Percentiles rank a stretch among this genome's conserved stretches.
Evolutionary conservation across 495 filamentous ascomycete species (phyloP).

Genomic region (Astrothelium subdiscretum): DNA sequence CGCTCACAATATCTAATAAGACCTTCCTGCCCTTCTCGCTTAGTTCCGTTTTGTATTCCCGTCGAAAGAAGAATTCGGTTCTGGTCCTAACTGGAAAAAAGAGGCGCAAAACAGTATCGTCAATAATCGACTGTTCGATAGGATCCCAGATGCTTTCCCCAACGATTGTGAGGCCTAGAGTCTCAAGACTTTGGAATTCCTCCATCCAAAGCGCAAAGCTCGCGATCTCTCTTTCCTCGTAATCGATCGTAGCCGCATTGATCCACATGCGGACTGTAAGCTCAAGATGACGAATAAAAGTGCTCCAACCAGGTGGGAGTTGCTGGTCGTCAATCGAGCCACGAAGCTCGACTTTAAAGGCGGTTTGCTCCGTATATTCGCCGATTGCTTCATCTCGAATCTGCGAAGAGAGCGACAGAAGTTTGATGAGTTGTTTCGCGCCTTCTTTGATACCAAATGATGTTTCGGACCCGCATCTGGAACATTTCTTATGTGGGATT

Average conservation of each 20-base stretch:
- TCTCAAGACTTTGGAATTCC: background rate
- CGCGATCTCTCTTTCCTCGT: background rate
- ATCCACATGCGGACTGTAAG: background rate
- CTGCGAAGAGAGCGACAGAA: background rate
- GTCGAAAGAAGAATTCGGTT: background rate
- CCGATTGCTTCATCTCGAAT: background rate
- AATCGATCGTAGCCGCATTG: background rate
- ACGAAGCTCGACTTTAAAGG: background rate
- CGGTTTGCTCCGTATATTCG: background rate
- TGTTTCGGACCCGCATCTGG: too few relatives aligned
- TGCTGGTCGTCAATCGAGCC: background rate
- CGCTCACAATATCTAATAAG: background rate
- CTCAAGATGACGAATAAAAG: background rate
- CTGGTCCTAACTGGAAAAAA: background rate
- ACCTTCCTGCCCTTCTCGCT: background rate
- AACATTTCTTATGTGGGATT: too few relatives aligned
- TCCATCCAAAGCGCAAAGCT: background rate
- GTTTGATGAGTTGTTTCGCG: background rate
- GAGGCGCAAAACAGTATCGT: background rate
- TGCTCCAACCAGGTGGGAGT: background rate
- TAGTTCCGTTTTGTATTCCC: background rate
- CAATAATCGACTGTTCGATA: background rate
- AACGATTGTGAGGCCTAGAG: background rate
- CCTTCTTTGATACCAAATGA: background rate
- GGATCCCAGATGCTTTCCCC: background rate